Base-by-base conservation (phyloP, 768 basidiomycete genomes). In the Boletus rex-veris region DNA sequence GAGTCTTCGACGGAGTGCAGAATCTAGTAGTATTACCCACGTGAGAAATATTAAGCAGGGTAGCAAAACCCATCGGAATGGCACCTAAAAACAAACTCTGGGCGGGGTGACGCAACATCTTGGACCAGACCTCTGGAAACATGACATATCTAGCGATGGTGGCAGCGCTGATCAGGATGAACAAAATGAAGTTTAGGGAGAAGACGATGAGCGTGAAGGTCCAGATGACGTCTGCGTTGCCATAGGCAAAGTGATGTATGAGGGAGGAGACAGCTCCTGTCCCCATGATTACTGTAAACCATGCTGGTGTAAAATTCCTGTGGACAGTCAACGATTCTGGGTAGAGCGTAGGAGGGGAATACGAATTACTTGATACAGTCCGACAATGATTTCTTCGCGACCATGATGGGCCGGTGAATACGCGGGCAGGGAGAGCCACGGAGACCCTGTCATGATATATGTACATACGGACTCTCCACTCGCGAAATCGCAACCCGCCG, bases 201-300 rank as follows among this genome's bases (percentile, higher is more conserved):
- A 79, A 74, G 41, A 75, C 41, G n/a, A 67, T 58, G 15, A 75
- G 63, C 0, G 73, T 73, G 40, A 75, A 63, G 14, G 69, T 60
- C 47, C 69, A 67, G 50, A 76, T 64, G 48, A 65, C 48, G 15
- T 57, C 72, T 15, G 65, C 65, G 7, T 67, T 64, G 26, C 75
- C 69, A 50, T 78, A 79, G 16, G 78, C 76, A 41, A 80, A 73
- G 50, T 67, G 68, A 56, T 77, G 71, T 35, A 78, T 56, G 28
- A 79, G 64, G 45, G 73, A 62, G 12, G 74, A 72, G 24, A 70
- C 65, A 15, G 66, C 73, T 5, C 79, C 78, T 2, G 78, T 78
- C 48, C 77, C 77, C 77, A 79, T 79, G 28, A 74, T 67, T 16
- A 77, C 74, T 11, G 77, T 74, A 57, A 78, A 70, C 77, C 77